Evolutionary conservation across 441 rosid genomes (phyloP).

Genomic region (Gossypium trilobum): DNA sequence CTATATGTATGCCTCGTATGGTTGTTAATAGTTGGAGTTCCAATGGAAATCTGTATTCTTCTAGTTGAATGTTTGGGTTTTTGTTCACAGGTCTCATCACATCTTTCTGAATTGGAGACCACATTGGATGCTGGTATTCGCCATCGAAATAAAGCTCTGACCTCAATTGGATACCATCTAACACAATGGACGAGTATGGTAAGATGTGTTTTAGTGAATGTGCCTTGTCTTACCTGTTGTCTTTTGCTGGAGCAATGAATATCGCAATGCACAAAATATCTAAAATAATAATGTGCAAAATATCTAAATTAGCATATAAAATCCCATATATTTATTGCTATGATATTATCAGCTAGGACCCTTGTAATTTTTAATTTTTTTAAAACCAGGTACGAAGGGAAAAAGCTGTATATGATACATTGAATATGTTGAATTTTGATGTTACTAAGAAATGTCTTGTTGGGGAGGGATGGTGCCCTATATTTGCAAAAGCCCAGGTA

Average conservation of each 20-base stretch:
- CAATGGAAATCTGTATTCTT: neutral
- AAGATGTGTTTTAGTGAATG: conserved; percentile 16
- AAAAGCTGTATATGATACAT: conserved; percentile 80
- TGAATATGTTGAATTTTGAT: conserved; percentile 92
- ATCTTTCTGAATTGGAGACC: conserved; percentile 88
- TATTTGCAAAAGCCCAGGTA: conserved; percentile 88
- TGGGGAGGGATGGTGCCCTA: conserved; percentile 97
- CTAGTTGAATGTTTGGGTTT: conserved; percentile 23
- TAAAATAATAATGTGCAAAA: neutral
- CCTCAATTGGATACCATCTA: conserved; percentile 60
- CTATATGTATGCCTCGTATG: neutral
- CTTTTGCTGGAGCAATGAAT: conserved; percentile 13
- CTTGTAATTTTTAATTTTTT: conserved; percentile 8
- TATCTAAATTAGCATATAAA: neutral
- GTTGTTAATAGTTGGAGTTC: neutral
- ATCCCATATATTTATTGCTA: neutral
- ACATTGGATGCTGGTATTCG: conserved; percentile 84
- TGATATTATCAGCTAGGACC: neutral
- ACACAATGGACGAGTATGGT: conserved; percentile 82
- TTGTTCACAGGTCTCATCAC: conserved; percentile 63
- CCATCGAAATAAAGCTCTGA: conserved; percentile 69
- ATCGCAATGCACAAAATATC: neutral
- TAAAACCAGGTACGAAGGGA: conserved; percentile 69
- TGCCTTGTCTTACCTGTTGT: conserved; percentile 4
- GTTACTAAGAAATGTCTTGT: conserved; percentile 95